Percentiles rank a stretch among this genome's conserved stretches.
These are phyloP conservation scores for Aspergillus conjunctus DNA, from an alignment of 495 filamentous ascomycete species.

Conservation along the genomic window DNA sequence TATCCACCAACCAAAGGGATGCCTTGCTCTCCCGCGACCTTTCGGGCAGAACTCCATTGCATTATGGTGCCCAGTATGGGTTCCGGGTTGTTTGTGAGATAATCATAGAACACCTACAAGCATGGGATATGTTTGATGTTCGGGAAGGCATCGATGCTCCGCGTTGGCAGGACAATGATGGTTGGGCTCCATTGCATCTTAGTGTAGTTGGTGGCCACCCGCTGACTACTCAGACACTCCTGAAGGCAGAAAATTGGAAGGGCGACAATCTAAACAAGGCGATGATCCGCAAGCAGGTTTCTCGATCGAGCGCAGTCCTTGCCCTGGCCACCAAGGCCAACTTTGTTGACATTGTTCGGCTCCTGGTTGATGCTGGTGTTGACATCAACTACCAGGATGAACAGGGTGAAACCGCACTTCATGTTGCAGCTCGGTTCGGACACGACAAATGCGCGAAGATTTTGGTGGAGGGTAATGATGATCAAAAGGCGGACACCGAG, in stretches of 20 bases:
- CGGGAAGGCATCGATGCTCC: constrained; percentile 80
- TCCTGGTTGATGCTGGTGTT: constrained; percentile 87
- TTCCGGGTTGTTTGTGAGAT: constrained; percentile 83
- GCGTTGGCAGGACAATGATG: constrained; percentile 89
- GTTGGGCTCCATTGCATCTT: constrained; percentile 87
- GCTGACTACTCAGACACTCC: constrained; percentile 75
- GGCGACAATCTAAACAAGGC: constrained; percentile 60
- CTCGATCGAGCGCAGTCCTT: constrained; percentile 87
- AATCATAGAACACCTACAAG: constrained; percentile 84
- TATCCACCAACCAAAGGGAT: constrained; percentile 68
- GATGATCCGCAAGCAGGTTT: constrained; percentile 64
- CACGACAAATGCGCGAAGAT: constrained; percentile 77
- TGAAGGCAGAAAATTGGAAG: constrained; percentile 76
- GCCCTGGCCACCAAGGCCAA: constrained; percentile 85
- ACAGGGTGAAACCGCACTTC: constrained; percentile 89
- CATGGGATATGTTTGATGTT: constrained; percentile 85
- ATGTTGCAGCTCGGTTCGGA: constrained; percentile 87
- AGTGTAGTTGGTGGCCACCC: constrained; percentile 91
- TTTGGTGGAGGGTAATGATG: constrained; percentile 66
- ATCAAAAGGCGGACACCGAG: constrained; percentile 74
- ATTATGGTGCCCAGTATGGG: constrained; percentile 95
- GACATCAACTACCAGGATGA: constrained; percentile 94
- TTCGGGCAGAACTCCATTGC: constrained; percentile 83
- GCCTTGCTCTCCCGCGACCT: constrained; percentile 70
- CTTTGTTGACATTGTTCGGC: constrained; percentile 75